These are phyloP conservation scores for Russula virescens DNA, from an alignment of 768 basidiomycete genomes.

Conservation along the genomic window DNA sequence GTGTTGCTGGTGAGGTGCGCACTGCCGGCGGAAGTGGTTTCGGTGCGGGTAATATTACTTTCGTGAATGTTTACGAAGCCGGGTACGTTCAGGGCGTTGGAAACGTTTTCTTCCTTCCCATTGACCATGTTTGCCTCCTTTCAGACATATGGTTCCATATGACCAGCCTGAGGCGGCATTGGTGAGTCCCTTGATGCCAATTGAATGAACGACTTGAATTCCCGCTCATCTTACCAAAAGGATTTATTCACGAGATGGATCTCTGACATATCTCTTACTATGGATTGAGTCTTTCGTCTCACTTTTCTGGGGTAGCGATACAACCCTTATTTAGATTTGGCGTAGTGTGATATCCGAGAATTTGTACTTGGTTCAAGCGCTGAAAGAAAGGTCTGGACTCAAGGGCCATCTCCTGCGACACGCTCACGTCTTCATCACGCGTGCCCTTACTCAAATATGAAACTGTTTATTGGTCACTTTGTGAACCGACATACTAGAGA, in stretches of 20 bases:
- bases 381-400: background rate
- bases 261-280: slow-evolving; percentile 42
- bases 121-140: slow-evolving; percentile 4
- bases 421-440: background rate
- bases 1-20: slow-evolving; percentile 61
- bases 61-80: slow-evolving; percentile 70
- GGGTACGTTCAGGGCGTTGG: slow-evolving; percentile 46
- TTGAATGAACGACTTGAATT: background rate
- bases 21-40: slow-evolving; percentile 58
- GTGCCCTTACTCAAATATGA: background rate
- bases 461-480: background rate
- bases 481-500: no score
- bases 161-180: slow-evolving; percentile 87
- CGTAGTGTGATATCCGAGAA: background rate
- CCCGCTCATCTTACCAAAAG: slow-evolving; percentile 31
- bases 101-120: background rate
- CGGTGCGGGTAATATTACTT: slow-evolving; percentile 80
- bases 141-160: slow-evolving; percentile 82
- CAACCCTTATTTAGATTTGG: background rate
- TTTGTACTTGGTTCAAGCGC: background rate
- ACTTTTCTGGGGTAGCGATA: background rate
- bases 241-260: slow-evolving; percentile 61
- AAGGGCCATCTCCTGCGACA: background rate
- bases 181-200: slow-evolving; percentile 39
- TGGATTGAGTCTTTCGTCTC: slow-evolving; percentile 15